Evolutionary conservation across 2,329 filamentous ascomycete genomes (phyloP).

Genomic region (Lecanicillium sp.): DNA sequence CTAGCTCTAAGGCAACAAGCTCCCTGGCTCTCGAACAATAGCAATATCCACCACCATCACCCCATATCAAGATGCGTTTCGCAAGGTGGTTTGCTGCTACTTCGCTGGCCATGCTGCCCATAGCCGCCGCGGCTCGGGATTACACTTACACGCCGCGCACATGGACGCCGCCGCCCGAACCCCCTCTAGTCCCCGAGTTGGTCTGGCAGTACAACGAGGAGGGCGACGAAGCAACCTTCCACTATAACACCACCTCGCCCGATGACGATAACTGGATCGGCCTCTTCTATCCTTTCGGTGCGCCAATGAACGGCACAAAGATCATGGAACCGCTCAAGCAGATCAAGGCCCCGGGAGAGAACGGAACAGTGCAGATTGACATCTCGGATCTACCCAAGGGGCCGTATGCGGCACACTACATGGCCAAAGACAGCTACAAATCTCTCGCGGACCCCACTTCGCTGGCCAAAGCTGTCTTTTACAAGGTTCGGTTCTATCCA

Average conservation of each 20-base stretch:
- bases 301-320: conserved; percentile 27
- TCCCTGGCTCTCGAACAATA: no score
- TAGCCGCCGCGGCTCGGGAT: no score
- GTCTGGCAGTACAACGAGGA: not conserved
- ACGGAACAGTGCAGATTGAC: conserved; percentile 25
- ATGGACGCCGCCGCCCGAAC: no score
- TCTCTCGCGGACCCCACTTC: conserved; percentile 30
- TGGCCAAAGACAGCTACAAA: conserved; percentile 30
- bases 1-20: no score
- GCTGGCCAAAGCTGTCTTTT: conserved; percentile 19
- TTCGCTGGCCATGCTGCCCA: no score
- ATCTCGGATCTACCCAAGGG: conserved; percentile 23
- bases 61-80: no score
- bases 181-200: not conserved
- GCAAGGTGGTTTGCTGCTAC: no score
- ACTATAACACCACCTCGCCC: conserved; percentile 26
- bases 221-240: conserved; percentile 24
- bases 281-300: conserved; percentile 28
- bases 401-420: conserved; percentile 31
- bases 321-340: conserved; percentile 27
- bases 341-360: conserved; percentile 25
- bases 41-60: no score
- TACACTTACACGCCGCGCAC: no score
- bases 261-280: conserved; percentile 33
- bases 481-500: conserved; percentile 18